Conservation (phyloP, 2,329 filamentous ascomycete genomes). For the Aspergillus ustus region DNA sequence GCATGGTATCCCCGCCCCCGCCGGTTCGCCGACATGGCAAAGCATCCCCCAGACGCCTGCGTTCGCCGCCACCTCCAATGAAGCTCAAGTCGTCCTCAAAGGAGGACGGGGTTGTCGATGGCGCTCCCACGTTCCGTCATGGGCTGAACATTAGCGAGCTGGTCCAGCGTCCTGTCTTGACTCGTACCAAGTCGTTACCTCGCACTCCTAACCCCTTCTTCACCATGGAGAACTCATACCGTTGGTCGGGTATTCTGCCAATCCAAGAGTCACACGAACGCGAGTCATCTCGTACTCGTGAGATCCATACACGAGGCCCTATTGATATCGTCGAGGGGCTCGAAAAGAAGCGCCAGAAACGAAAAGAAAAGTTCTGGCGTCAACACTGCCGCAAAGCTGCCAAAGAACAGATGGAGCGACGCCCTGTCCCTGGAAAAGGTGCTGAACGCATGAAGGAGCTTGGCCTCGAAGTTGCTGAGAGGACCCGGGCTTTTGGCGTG, state of each 20-base stretch:
- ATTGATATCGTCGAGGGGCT: constrained; percentile 97
- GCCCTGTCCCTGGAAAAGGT: constrained; percentile 78
- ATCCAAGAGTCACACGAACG: constrained; percentile 43
- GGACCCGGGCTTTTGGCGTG: constrained; percentile 69
- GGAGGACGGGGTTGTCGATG: constrained; percentile 46
- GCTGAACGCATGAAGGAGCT: constrained; percentile 93
- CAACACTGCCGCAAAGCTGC: constrained; percentile 85
- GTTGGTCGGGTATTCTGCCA: constrained; percentile 38
- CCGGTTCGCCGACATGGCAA: constrained; percentile 55
- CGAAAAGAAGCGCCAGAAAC: constrained; percentile 89
- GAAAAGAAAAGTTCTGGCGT: constrained; percentile 88
- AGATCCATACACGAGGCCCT: constrained; percentile 80
- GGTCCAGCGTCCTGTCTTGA: constrained; percentile 68
- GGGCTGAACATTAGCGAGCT: constrained; percentile 59
- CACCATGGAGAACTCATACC: constrained; percentile 38
- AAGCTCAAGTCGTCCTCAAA: constrained; percentile 53
- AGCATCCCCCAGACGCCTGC: constrained; percentile 67
- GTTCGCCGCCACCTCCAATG: constrained; percentile 71
- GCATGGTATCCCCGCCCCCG: constrained; percentile 59
- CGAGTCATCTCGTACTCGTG: constrained; percentile 44
- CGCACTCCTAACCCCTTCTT: constrained; percentile 74
- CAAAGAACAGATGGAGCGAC: constrained; percentile 66
- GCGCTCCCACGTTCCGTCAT: constrained; percentile 48
- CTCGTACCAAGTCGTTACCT: constrained; percentile 84
- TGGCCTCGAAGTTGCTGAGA: constrained; percentile 85